Base-by-base conservation (phyloP, 2,329 filamentous ascomycete genomes). In the Gyromitra esculenta region DNA sequence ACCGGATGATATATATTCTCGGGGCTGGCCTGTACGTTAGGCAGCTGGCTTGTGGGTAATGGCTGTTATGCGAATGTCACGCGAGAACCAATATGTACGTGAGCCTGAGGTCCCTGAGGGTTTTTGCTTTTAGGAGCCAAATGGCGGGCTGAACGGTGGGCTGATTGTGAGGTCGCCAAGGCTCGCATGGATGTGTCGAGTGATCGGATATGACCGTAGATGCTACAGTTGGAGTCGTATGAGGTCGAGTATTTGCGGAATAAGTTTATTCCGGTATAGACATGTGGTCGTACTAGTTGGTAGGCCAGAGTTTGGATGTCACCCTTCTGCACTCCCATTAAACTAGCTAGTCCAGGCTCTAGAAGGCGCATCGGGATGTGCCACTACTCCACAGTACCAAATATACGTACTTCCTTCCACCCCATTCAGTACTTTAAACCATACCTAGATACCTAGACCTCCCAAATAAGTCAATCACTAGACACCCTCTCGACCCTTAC, bases 151-250 rank as follows among this genome's bases (percentile, higher is more conserved):
- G 35, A 11, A 59, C 15, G 21, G 31, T 45, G 67, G 67, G 31
- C 35, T 54, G 52, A 59, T 37, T 57, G 7, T 35, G 57, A 15
- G n/a, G n/a, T 48, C 25, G 54, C 31, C 59, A 64, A 37, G 48
- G 31, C 31, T 57, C 11, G 13, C 13, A 54, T 37, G 13, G 54
- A 1, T 15, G 11, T 18, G 21, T 6, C 70, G 70, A 73, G 70
- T 73, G 62, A 73, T 13, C 62, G 62, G 43, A 1, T 8, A 43
- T 73, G 70, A 73, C 54, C 63, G 54, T 21, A 54, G 9, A 15
- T 15, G 43, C 5, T 5, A 57, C 8, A 5, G 9, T 31, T 4
- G 7, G 21, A 18, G 45, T 18, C 18, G 0, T n/a, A n/a, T 15
- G 18, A 50, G 13, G 4, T 50, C 15, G 15, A 15, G 15, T 50